Evolutionary conservation across 768 basidiomycete genomes (phyloP), one percentile per base, ranked within the genome.

Genomic region (Phylloporus scabripes): DNA sequence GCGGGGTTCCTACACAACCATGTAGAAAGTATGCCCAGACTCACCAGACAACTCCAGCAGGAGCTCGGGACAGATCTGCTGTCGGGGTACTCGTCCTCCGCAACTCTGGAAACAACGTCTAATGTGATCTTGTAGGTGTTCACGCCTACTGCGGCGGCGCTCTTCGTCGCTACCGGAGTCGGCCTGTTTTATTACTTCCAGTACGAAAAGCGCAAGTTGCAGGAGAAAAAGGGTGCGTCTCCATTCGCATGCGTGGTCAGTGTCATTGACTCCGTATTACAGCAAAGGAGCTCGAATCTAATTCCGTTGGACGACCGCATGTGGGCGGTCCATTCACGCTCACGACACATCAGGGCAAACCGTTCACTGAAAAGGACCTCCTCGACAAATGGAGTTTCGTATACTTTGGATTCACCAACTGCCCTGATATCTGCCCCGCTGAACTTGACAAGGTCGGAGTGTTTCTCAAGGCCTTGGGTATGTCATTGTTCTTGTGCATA

Each of bases 341-440:
- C 42, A 79, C 74, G 5, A 79, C 82, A 7, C 83, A 86, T 41
- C 70, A 81, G 8, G 82, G 81, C 48, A 65, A 76, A 47, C 67
- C 79, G 0, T 98, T 92, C 70, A 87, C 92, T 1, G 85, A 97
- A 39, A 70, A 87, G 47, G 80, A 95, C 61, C 72, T 98, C 40
- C 67, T 87, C 21, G 94, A 93, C 31, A 87, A 89, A 71, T 97
- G 91, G 91, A 87, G 77, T n/a, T 70, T 91, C 51, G 77, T 90
- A 40, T 91, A 97, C 72, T 99, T 99, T 69, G 96, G 96, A n/a
- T 99, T 98, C 74, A 94, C 95, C 26, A 95, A 99, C 68, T 99
- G 96, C 69, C 95, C 96, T 6, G 96, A 99, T 68, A 97, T 99
- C 46, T 99, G 96, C 63, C 96, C 96, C 1, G 90, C 94, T 47